Percentiles rank a stretch among this genome's conserved stretches.
These are phyloP conservation scores for Pseudoscleropodium purum DNA, from an alignment of 225 moss, liverwort and hornwort genomes.

Conservation along the genomic window DNA sequence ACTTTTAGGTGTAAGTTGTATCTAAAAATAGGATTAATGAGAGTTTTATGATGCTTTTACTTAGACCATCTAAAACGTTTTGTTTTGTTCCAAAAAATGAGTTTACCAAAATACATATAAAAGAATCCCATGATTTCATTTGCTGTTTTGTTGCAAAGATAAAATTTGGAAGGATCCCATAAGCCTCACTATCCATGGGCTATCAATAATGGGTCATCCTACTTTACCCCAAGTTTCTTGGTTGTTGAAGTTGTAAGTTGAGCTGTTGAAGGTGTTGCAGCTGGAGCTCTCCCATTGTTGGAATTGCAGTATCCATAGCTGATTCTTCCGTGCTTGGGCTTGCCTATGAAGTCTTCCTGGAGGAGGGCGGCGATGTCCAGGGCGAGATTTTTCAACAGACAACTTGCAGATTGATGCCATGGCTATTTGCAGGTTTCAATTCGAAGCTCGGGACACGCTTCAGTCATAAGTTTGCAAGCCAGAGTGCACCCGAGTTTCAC, in stretches of 20 bases:
- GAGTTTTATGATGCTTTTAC: neutral
- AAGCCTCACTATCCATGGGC: neutral
- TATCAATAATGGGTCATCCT: too few relatives aligned
- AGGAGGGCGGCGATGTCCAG: neutral
- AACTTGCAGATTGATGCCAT: neutral
- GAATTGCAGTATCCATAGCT: neutral
- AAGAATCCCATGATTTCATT: too few relatives aligned
- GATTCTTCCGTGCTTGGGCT: neutral
- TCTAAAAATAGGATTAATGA: neutral
- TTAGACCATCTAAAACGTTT: too few relatives aligned
- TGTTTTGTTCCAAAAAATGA: neutral
- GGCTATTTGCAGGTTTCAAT: neutral
- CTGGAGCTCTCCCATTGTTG: neutral
- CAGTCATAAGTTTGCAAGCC: neutral
- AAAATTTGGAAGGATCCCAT: neutral
- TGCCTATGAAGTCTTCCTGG: neutral
- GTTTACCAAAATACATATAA: neutral
- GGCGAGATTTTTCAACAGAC: neutral
- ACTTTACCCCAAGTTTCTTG: neutral
- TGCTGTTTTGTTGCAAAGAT: neutral
- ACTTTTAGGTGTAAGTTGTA: neutral
- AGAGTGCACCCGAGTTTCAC: neutral
- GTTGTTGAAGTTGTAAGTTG: neutral
- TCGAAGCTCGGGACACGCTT: neutral
- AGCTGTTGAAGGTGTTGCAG: neutral